Evolutionary conservation across 2,329 filamentous ascomycete genomes (phyloP), one percentile per base, ranked within the genome.

Genomic region (Berkeleyomyces rouxiae): DNA sequence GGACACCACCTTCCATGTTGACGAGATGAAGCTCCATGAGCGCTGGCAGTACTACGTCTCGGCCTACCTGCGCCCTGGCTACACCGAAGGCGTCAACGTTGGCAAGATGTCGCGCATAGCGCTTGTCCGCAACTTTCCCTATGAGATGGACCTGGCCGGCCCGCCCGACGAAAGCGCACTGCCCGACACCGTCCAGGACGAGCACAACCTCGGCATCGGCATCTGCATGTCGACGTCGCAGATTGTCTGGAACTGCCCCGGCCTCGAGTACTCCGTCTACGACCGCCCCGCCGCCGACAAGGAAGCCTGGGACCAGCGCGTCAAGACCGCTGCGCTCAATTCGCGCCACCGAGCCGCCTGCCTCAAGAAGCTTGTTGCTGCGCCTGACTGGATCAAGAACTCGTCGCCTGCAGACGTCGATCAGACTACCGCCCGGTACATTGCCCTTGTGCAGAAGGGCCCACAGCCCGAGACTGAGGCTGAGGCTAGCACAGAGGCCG

Each of bases 41-140:
- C 80, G 84, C 46, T 99, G 93, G 93, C 88, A 92, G 68, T 95
- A 95, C 75, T 99, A 99, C 71, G 89, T 96, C 63, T 91, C 92
- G 16, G 90, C 91, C 0, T 97, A 88, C 73, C 88, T 90, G 67
- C 88, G 90, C 66, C 82, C 91, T 33, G 90, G 96, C 70, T 88
- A 89, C 1, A 99, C 93, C 0, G 88, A 93, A 73, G 88, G 88
- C 11, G 80, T 93, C 2, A 76, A 80, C 5, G 78, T 84, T 59
- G 79, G 79, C 4, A 82, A 81, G 58, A 78, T 90, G 69, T 82
- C 81, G 66, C 86, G 84, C 73, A 80, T 83, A 3, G 82, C 90
- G 64, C 77, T 92, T 13, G 80, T 82, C 59, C 85, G 87, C 64
- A 91, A 88, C 71, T 75, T 90, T 44, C 84, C 85, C 0, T 70